Conservation (phyloP, 192 early-diverging fungal genomes). For the Umbelopsis sp. region DNA sequence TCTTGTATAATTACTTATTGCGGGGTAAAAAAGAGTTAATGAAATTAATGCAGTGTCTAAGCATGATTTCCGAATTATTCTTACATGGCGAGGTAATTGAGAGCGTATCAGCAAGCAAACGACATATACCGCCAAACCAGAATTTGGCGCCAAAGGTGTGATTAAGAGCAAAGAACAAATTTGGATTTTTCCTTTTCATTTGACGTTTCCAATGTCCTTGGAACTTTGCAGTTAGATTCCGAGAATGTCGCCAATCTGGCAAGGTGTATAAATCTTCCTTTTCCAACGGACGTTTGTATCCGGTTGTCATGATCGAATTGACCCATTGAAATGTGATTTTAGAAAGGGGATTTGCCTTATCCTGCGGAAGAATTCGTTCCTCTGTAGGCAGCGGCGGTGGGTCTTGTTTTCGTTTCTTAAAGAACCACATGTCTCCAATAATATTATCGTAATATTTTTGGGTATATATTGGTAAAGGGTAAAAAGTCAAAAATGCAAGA, state of each 20-base stretch:
- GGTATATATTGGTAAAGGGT: background rate
- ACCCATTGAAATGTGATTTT: conserved; percentile 64
- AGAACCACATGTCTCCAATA: background rate
- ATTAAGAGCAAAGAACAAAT: conserved; percentile 45
- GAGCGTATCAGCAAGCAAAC: conserved; percentile 41
- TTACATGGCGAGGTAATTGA: conserved; percentile 34
- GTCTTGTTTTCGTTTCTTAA: background rate
- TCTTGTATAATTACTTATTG: conserved; percentile 4
- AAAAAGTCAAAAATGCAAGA: background rate
- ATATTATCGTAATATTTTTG: background rate
- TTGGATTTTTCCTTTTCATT: conserved; percentile 36
- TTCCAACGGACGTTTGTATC: conserved; percentile 65
- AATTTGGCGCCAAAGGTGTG: conserved; percentile 42
- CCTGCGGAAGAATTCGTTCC: conserved; percentile 43
- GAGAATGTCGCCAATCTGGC: conserved; percentile 38
- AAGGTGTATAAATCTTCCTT: conserved; percentile 62
- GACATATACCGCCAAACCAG: conserved; percentile 41
- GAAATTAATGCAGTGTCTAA: background rate
- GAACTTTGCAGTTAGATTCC: conserved; percentile 31
- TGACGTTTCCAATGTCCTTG: conserved; percentile 37
- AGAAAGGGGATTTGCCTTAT: conserved; percentile 59
- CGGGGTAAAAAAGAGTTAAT: background rate
- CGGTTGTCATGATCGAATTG: conserved; percentile 64
- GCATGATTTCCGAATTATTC: background rate
- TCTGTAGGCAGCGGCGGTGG: conserved; percentile 18